phyloP scores from a whole-genome alignment of 176 grass and related monocot genomes.

The bread wheat (Triticum aestivum) region IWGSC_CS_RefSeq_v2.1 NC_057813.1:89317601-89318100 shows the following conservation, averaged over 20 bases:
- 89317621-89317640: background rate
- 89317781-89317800: slow-evolving; percentile 34
- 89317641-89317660: slow-evolving; percentile 11
- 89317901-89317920: background rate
- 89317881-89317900: background rate
- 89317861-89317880: background rate
- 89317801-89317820: background rate
- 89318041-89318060: background rate
- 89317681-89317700: slow-evolving; percentile 2
- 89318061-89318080: background rate
- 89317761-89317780: slow-evolving; percentile 91
- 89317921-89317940: background rate
- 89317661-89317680: background rate
- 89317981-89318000: background rate
- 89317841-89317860: background rate
- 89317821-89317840: background rate
- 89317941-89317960: background rate
- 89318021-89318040: background rate
- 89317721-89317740: slow-evolving; percentile 69
- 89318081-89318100: background rate
- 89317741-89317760: slow-evolving; percentile 60
- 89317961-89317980: background rate
- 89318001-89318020: background rate
- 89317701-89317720: slow-evolving; percentile 43
- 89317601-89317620: no score